A percentile compares a stretch with the other conserved stretches of the same genome.
Conservation (phyloP, 2,329 filamentous ascomycete species). For the Ploettnerulaceae sp. region DNA sequence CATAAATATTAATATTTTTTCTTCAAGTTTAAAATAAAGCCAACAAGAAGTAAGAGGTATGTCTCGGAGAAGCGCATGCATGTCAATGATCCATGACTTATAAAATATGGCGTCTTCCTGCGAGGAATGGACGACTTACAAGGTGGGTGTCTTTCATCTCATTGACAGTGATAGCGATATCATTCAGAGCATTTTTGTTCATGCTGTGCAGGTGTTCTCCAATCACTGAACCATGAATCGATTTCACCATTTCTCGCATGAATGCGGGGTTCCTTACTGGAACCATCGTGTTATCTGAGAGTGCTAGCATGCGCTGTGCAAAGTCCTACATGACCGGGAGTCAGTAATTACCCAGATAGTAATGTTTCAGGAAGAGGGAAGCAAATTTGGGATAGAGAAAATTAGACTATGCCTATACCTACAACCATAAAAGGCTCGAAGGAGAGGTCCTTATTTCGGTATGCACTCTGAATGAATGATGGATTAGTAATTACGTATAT, state of each 20-base stretch:
- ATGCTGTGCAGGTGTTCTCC: conserved; percentile 36
- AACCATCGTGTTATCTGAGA: conserved; percentile 32
- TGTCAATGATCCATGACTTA: no score
- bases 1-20: no score
- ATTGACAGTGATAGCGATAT: conserved; percentile 34
- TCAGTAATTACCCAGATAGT: no score
- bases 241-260: conserved; percentile 30
- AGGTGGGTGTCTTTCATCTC: conserved; percentile 17
- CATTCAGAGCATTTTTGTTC: conserved; percentile 35
- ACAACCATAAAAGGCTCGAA: conserved; percentile 41
- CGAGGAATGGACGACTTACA: no score
- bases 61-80: no score
- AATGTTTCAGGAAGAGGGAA: no score
- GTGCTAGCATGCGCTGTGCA: conserved; percentile 36
- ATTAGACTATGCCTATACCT: no score
- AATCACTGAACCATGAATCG: conserved; percentile 35
- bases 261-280: conserved; percentile 31
- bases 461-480: conserved; percentile 36
- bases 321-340: no score
- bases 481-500: conserved; percentile 43
- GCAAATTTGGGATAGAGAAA: no score
- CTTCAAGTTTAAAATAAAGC: no score
- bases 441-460: conserved; percentile 38
- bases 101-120: no score
- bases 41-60: no score